These are phyloP conservation scores for Ophiocordyceps camponoti-saundersi DNA, from an alignment of 2,329 filamentous ascomycete species.

Conservation along the genomic window DNA sequence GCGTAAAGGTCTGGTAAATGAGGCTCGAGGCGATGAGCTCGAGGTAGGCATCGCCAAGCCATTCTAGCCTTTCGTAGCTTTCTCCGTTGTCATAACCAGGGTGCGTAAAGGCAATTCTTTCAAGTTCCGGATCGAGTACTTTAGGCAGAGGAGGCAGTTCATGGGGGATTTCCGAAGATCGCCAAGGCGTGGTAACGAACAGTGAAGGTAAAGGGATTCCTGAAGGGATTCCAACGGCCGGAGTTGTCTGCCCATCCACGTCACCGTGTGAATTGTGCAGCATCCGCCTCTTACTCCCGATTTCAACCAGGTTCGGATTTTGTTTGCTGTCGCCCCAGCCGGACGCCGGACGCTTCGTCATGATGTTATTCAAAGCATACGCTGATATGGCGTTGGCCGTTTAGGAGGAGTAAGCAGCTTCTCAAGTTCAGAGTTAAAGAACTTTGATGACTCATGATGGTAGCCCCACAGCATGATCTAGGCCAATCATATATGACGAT, in stretches of 20 bases:
- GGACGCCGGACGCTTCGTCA: conserved; percentile 19
- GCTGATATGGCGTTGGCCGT: not conserved
- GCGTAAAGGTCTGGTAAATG: conserved; percentile 55
- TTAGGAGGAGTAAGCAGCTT: not conserved
- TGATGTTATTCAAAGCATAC: conserved; percentile 5
- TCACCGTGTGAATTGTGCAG: not conserved
- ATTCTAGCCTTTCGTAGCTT: conserved; percentile 70
- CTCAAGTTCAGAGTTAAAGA: not conserved
- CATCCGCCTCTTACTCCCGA: conserved; percentile 3
- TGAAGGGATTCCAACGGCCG: not conserved
- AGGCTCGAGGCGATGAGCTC: conserved; percentile 60
- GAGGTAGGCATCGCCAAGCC: conserved; percentile 75
- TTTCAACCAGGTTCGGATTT: not conserved
- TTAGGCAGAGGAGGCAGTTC: conserved; percentile 41
- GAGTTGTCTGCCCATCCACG: not conserved
- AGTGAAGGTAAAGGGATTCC: conserved; percentile 5
- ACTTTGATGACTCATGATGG: not conserved
- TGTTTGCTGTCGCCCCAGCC: not conserved
- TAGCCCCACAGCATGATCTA: not conserved
- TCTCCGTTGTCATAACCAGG: conserved; percentile 21
- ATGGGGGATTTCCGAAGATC: conserved; percentile 27
- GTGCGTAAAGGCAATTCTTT: conserved; percentile 51
- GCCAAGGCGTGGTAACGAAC: conserved; percentile 24
- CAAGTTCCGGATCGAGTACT: conserved; percentile 41
- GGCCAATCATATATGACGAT: conserved; percentile 3